Evolutionary conservation across 169 alveolate genomes (phyloP).

Genomic region (Plasmodium chabaudi): DNA sequence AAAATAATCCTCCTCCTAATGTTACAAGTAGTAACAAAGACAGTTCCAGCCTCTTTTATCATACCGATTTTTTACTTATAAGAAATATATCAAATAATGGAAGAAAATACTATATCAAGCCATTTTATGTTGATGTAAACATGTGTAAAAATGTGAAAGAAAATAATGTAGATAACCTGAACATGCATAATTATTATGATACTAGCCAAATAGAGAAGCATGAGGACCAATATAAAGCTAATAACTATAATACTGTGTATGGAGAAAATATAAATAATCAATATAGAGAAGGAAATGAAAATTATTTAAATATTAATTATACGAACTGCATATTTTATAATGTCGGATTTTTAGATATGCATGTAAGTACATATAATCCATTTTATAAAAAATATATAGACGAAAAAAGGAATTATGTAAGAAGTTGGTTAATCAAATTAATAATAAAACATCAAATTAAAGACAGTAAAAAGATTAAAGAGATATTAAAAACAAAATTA

Average conservation of each 20-base stretch:
- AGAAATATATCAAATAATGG: slow-evolving; percentile 5
- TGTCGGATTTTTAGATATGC: slow-evolving; percentile 65
- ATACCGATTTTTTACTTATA: slow-evolving; percentile 63
- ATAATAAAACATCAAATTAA: slow-evolving; percentile 51
- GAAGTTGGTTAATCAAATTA: slow-evolving; percentile 67
- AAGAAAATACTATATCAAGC: slow-evolving; percentile 24
- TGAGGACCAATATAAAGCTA: not conserved
- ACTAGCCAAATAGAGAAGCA: not conserved
- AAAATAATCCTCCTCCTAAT: not conserved
- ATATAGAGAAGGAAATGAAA: not conserved
- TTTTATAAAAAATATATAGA: slow-evolving; percentile 29
- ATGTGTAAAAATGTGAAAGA: not conserved
- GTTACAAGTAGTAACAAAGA: not conserved
- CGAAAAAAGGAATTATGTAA: slow-evolving; percentile 61
- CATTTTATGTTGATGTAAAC: slow-evolving; percentile 31
- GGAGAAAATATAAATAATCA: not conserved
- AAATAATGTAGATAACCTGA: not conserved
- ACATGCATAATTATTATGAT: not conserved
- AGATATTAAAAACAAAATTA: slow-evolving; percentile 37
- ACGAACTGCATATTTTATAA: slow-evolving; percentile 55
- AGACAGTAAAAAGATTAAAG: slow-evolving; percentile 59
- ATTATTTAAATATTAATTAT: not conserved
- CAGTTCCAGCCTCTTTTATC: slow-evolving; percentile 4
- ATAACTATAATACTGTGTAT: not conserved
- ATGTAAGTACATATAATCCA: slow-evolving; percentile 31